phyloP scores from a whole-genome alignment of 2,329 filamentous ascomycete species.

The Bretziella fagacearum region DNA sequence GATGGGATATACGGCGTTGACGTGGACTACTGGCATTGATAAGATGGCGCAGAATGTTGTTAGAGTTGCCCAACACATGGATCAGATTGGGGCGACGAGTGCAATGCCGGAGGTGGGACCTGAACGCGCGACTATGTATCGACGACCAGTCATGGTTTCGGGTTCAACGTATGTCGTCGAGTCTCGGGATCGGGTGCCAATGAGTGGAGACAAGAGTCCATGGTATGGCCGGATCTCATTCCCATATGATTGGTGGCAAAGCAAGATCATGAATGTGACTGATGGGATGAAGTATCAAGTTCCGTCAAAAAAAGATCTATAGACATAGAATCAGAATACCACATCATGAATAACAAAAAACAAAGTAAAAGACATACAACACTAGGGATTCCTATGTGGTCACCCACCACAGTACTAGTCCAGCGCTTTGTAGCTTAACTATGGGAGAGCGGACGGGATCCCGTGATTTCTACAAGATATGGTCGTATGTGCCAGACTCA shows the following conservation, averaged over 20 bases:
- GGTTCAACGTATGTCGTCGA: slow-evolving; percentile 21
- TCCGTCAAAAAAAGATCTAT: slow-evolving; percentile 3
- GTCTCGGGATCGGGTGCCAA: slow-evolving; percentile 23
- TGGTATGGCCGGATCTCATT: slow-evolving; percentile 22
- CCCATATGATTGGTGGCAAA: slow-evolving; percentile 7
- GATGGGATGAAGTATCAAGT: slow-evolving; percentile 7
- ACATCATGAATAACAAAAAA: neutral
- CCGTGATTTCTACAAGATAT: slow-evolving; percentile 14
- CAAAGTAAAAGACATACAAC: slow-evolving; percentile 8
- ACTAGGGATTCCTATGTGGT: slow-evolving; percentile 8
- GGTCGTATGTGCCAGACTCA: slow-evolving; percentile 10
- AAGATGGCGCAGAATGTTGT: slow-evolving; percentile 31
- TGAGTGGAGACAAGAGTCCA: slow-evolving; percentile 21
- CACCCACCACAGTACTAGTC: slow-evolving; percentile 11
- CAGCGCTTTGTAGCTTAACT: slow-evolving; percentile 10
- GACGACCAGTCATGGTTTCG: neutral
- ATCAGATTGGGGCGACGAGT: slow-evolving; percentile 24
- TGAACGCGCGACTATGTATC: neutral
- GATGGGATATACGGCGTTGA: slow-evolving; percentile 47
- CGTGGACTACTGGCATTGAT: slow-evolving; percentile 52
- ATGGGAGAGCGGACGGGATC: slow-evolving; percentile 11
- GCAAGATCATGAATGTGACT: neutral
- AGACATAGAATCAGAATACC: neutral
- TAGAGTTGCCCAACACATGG: slow-evolving; percentile 34
- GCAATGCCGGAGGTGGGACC: slow-evolving; percentile 27